Evolutionary conservation across 805 yeast species (phyloP), one percentile per base, ranked within the genome.

Genomic region (Starmera caribaea): DNA sequence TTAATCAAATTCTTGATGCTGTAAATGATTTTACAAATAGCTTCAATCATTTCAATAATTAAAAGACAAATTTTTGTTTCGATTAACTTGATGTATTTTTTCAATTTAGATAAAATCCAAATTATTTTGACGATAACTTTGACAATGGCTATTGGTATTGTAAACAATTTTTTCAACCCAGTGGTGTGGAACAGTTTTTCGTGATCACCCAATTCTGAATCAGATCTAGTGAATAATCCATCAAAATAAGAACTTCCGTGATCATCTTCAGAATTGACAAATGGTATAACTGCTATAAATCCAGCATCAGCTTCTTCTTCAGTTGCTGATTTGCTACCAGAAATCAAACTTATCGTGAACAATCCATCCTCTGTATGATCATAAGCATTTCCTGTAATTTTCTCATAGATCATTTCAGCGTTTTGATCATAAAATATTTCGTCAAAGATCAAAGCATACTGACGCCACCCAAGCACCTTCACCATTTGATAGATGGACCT

Each of bases 71-170:
- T 34, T 30, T 50, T 49, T 11, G 32, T 35, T 14, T 47, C 53
- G 4, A 43, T 39, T 29, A 50, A 30, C 30, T 48, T 41, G 4
- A 47, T 17, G 36, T 48, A 43, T 29, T 50, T 50, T 36, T 45
- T 43, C 5, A 48, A n/a, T 12, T 45, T 45, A 3, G 40, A 39
- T 38, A 51, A 41, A 15, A 45, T 38, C 54, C 51, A 48, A 16
- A 49, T 40, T 8, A 39, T 36, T 17, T 41, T 34, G 4, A 36
- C 24, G 24, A 51, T 46, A 4, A 44, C 8, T 31, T 50, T 50
- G 32, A 45, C 13, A 32, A 48, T 44, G 8, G 44, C 13, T 5
- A 45, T 16, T 3, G 51, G 47, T n/a, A 49, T 38, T 36, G 40
- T 44, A 9, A 49, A 12, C 6, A 48, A 3, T 24, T 30, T 10